These are phyloP conservation scores for Fusarium torulosum DNA, from an alignment of 2,329 filamentous ascomycete genomes.

Conservation along the genomic window DNA sequence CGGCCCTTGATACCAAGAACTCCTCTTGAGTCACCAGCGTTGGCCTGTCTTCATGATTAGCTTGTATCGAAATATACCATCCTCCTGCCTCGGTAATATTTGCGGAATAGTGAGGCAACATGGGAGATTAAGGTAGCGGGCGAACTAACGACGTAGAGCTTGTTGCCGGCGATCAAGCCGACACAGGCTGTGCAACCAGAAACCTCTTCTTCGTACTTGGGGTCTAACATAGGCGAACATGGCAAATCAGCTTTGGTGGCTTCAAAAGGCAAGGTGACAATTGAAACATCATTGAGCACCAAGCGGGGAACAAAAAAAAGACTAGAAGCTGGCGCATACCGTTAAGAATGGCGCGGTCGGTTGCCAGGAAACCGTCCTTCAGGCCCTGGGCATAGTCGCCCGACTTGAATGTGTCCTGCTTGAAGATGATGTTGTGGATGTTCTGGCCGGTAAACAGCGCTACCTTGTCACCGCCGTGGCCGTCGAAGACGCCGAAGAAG, in stretches of 20 bases:
- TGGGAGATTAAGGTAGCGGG: constrained; percentile 26
- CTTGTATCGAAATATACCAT: constrained; percentile 18
- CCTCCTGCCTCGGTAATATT: constrained; percentile 34
- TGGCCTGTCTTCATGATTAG: constrained; percentile 72
- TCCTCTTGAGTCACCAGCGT: constrained; percentile 94
- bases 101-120: constrained; percentile 28
- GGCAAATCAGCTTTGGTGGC: constrained; percentile 29
- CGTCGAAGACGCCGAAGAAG: constrained; percentile 98
- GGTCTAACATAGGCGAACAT: constrained; percentile 70
- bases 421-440: constrained; percentile 92
- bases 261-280: constrained; percentile 4
- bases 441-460: constrained; percentile 92
- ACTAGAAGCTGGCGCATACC: constrained; percentile 67
- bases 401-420: constrained; percentile 92
- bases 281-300: not conserved
- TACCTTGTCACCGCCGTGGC: constrained; percentile 96
- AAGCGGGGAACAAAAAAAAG: constrained; percentile 22
- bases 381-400: constrained; percentile 95
- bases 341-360: constrained; percentile 93
- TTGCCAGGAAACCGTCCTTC: constrained; percentile 97
- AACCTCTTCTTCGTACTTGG: constrained; percentile 96
- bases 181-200: constrained; percentile 98
- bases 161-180: constrained; percentile 86
- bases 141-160: constrained; percentile 90
- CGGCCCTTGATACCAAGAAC: constrained; percentile 96